A percentile compares a stretch with the other conserved stretches of the same genome.
Conservation (phyloP, 2,329 filamentous ascomycete species). For the Ophiocordyceps unilateralis region DNA sequence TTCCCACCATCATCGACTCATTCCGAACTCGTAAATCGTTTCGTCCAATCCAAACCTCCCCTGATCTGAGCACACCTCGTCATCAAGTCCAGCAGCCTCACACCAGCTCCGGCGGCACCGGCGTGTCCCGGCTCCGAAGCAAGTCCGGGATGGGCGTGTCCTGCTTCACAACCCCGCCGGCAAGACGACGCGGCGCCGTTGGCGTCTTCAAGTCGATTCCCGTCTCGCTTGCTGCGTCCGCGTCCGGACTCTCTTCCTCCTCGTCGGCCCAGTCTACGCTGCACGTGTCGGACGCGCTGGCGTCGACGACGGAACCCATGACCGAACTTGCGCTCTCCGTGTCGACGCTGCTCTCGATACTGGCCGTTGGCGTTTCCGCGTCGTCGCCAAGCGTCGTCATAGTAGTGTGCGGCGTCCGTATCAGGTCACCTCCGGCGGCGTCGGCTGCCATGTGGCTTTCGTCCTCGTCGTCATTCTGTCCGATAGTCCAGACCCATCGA, state of each 20-base stretch:
- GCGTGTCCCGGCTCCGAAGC: constrained; percentile 2
- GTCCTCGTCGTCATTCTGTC: constrained; percentile 29
- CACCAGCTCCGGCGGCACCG: not conserved
- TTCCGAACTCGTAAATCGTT: too few species aligned
- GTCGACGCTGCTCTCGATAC: constrained; percentile 16
- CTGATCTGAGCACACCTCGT: too few species aligned
- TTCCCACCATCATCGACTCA: too few species aligned
- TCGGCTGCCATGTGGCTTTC: constrained; percentile 24
- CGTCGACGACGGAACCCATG: constrained; percentile 15
- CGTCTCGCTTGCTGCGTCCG: constrained; percentile 11
- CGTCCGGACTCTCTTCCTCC: constrained; percentile 2
- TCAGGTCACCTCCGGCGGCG: constrained; percentile 17
- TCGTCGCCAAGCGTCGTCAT: not conserved
- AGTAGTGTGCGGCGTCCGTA: constrained; percentile 1
- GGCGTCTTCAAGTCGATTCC: constrained; percentile 23
- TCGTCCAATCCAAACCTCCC: too few species aligned
- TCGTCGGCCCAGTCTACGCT: constrained; percentile 22
- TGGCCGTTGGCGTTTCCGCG: constrained; percentile 21
- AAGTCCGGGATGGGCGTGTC: constrained; percentile 11
- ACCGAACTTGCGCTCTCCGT: constrained; percentile 9
- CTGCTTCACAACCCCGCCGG: constrained; percentile 3
- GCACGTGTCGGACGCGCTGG: constrained; percentile 32
- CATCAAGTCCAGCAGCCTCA: not conserved
- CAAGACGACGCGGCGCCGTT: constrained; percentile 9
- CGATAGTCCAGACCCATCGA: constrained; percentile 51